These are phyloP conservation scores for Manihot esculenta DNA, from an alignment of 441 rosid genomes.

Conservation along the genomic window DNA sequence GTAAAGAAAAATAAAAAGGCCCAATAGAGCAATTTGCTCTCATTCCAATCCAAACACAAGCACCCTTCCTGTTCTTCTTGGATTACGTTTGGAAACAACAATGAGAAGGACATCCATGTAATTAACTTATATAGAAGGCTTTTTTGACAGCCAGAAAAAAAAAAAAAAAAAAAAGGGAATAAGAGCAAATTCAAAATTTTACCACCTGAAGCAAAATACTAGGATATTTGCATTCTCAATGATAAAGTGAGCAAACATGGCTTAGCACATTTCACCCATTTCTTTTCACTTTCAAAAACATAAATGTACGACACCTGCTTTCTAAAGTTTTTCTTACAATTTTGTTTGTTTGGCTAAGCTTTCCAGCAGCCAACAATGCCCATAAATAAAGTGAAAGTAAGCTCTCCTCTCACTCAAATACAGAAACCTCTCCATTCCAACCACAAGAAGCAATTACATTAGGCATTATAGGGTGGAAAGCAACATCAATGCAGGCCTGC, in stretches of 20 bases:
- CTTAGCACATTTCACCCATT: not conserved
- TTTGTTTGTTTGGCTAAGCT: not conserved
- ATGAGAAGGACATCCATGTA: not conserved
- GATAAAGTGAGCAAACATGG: not conserved
- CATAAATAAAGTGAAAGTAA: not conserved
- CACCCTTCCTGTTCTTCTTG: not conserved
- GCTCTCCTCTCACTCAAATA: constrained; percentile 33
- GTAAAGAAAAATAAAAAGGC: too few relatives aligned
- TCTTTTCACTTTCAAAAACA: not conserved
- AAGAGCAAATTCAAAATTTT: too few relatives aligned
- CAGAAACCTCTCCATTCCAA: constrained; percentile 70
- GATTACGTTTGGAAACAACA: not conserved
- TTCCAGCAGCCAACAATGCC: not conserved
- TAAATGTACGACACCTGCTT: not conserved
- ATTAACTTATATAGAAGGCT: not conserved
- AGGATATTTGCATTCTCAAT: not conserved
- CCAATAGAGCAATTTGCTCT: not conserved
- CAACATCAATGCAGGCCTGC: constrained; percentile 65
- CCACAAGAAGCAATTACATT: constrained; percentile 71
- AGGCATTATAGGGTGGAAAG: constrained; percentile 61
- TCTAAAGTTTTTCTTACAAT: not conserved
- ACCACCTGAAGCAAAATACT: not conserved
- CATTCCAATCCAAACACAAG: not conserved
- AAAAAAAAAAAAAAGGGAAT: not conserved
- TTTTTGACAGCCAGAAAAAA: not conserved